A percentile compares a stretch with the other conserved stretches of the same genome.
phyloP scores from a whole-genome alignment of 75 land plant genomes.

The Selaginella tamariscina region DNA sequence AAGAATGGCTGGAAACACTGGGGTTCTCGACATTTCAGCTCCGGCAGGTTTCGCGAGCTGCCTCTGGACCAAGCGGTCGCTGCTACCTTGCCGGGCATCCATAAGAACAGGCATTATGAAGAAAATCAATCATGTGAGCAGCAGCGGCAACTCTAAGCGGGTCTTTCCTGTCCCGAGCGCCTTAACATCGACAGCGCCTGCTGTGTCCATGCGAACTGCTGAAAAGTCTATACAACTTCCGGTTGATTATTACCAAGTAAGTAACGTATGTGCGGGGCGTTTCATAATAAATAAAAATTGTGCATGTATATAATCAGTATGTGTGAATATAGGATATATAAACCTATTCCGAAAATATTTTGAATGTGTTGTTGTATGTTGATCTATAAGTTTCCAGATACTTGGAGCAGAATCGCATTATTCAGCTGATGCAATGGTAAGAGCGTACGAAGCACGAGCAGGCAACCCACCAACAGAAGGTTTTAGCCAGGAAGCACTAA shows the following conservation, averaged over 20 bases:
- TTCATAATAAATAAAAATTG: neutral
- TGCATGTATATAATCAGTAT: neutral
- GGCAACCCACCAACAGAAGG: conserved; percentile 62
- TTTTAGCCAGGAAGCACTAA: conserved; percentile 59
- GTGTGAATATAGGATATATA: neutral
- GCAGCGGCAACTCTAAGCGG: too few relatives aligned
- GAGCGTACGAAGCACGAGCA: conserved; percentile 65
- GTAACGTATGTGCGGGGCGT: neutral
- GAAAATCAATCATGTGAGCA: too few relatives aligned
- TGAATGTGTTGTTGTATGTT: neutral
- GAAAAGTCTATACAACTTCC: conserved; percentile 52
- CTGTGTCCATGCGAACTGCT: conserved; percentile 3
- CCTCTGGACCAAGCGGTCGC: too few relatives aligned
- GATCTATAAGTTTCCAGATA: conserved; percentile 23
- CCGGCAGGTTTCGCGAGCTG: neutral
- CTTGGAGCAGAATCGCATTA: conserved; percentile 78
- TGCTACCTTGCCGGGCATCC: too few relatives aligned
- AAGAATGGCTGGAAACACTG: too few relatives aligned
- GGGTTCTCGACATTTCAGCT: too few relatives aligned
- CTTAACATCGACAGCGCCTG: neutral
- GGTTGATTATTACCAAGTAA: conserved; percentile 63
- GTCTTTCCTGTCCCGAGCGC: neutral
- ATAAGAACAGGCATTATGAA: too few relatives aligned
- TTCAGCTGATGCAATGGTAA: conserved; percentile 59
- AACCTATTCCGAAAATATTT: neutral